A percentile compares a stretch with the other conserved stretches of the same genome.
Evolutionary conservation across 2,329 filamentous ascomycete genomes (phyloP).

Genomic region (Dactylella cylindrospora): DNA sequence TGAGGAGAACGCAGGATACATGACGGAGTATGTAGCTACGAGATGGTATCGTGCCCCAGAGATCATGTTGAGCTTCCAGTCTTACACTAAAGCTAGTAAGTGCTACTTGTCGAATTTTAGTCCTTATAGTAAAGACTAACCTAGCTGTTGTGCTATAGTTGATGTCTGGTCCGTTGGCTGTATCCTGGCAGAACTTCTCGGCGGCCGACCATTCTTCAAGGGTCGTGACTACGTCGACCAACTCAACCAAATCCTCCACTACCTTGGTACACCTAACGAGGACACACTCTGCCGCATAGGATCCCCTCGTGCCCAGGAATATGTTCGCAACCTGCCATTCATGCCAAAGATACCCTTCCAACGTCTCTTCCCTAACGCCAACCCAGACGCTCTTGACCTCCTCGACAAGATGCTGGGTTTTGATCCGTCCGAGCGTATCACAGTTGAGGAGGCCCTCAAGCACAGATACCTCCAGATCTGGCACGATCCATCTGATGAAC

Average conservation of each 20-base stretch:
- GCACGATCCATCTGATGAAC: slow-evolving; percentile 97
- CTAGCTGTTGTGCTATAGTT: slow-evolving; percentile 59
- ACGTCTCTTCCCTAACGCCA: slow-evolving; percentile 86
- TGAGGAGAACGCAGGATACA: slow-evolving; percentile 97
- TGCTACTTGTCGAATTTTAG: slow-evolving; percentile 51
- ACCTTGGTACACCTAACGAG: slow-evolving; percentile 93
- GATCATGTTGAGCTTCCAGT: slow-evolving; percentile 99
- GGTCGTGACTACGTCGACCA: slow-evolving; percentile 98
- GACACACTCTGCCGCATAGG: slow-evolving; percentile 92
- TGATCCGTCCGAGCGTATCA: slow-evolving; percentile 89
- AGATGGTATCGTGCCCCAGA: slow-evolving; percentile 98
- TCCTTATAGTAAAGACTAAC: slow-evolving; percentile 11
- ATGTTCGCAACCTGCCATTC: slow-evolving; percentile 91
- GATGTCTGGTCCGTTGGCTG: slow-evolving; percentile 99
- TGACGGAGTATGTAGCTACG: slow-evolving; percentile 99
- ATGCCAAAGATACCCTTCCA: slow-evolving; percentile 94
- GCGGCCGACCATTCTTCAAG: slow-evolving; percentile 97
- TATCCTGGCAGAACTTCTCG: slow-evolving; percentile 92
- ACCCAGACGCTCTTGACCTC: slow-evolving; percentile 91
- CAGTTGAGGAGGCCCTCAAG: slow-evolving; percentile 90
- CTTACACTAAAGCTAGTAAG: slow-evolving; percentile 99
- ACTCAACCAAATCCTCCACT: slow-evolving; percentile 98
- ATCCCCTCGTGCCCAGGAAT: slow-evolving; percentile 93
- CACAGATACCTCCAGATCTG: slow-evolving; percentile 96
- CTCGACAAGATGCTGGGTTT: slow-evolving; percentile 97